A percentile compares a stretch with the other conserved stretches of the same genome.
Evolutionary conservation across 495 filamentous ascomycete genomes (phyloP).

Genomic region (Xylaria telfairii): DNA sequence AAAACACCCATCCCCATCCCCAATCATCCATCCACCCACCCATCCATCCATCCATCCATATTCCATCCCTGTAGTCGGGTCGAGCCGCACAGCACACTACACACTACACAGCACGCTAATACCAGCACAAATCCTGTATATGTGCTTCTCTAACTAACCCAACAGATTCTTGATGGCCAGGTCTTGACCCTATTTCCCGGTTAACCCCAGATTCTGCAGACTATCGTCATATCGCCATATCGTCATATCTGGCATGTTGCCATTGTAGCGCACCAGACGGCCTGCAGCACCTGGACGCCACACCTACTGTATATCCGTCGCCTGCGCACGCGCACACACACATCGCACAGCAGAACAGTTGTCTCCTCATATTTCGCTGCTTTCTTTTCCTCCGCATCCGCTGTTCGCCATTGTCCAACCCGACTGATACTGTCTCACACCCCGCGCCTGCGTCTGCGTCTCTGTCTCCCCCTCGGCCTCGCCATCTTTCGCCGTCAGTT

Average conservation of each 20-base stretch:
- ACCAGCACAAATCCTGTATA: no score
- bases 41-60: no score
- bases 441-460: not conserved
- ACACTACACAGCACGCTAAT: not conserved
- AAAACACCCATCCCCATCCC: no score
- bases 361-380: no score
- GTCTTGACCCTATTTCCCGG: not conserved
- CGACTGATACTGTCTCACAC: conserved; percentile 5
- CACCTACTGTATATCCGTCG: no score
- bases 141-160: not conserved
- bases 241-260: not conserved
- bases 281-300: no score
- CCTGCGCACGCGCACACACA: not conserved
- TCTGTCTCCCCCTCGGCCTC: not conserved
- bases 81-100: not conserved
- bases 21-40: no score
- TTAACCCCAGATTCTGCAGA: not conserved
- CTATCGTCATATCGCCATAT: not conserved
- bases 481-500: not conserved
- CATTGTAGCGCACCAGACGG: not conserved
- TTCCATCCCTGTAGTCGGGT: not conserved
- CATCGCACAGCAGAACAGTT: no score
- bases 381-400: no score
- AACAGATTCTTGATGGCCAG: not conserved
- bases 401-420: not conserved